phyloP scores from a whole-genome alignment of 352 stramenopile species.

The Phytophthora multivora region DNA sequence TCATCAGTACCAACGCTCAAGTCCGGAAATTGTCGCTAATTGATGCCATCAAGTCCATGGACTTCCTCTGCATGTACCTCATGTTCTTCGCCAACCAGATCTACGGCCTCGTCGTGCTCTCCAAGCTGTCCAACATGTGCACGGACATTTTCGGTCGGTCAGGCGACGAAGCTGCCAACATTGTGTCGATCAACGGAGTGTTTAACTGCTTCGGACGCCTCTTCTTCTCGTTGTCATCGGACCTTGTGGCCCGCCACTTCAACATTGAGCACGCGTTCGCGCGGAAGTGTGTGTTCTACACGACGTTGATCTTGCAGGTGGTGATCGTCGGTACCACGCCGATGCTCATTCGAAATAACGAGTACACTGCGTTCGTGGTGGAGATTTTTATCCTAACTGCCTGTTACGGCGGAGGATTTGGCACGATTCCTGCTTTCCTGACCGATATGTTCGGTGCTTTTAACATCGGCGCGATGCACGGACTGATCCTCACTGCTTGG shows the following conservation, averaged over 20 bases:
- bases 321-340: constrained; percentile 65
- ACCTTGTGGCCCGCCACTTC: constrained; percentile 44
- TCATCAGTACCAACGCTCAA: constrained; percentile 43
- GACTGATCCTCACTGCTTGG: constrained; percentile 82
- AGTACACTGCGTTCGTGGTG: constrained; percentile 62
- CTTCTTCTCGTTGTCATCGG: constrained; percentile 52
- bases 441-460: constrained; percentile 87
- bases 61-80: constrained; percentile 74
- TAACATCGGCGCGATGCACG: constrained; percentile 86
- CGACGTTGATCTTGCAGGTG: constrained; percentile 57
- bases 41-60: constrained; percentile 51
- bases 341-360: constrained; percentile 54
- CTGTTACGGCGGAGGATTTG: constrained; percentile 76
- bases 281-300: constrained; percentile 69
- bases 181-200: constrained; percentile 70
- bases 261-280: constrained; percentile 62
- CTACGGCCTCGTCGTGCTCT: constrained; percentile 69
- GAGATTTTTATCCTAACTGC: constrained; percentile 74
- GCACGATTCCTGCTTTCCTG: constrained; percentile 77
- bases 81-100: constrained; percentile 75
- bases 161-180: constrained; percentile 41
- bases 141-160: constrained; percentile 55
- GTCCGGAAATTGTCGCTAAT: constrained; percentile 61
- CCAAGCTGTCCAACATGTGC: constrained; percentile 68
- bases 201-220: constrained; percentile 70